phyloP scores from a whole-genome alignment of 306 rosid species.

The Trifolium pratense region DNA sequence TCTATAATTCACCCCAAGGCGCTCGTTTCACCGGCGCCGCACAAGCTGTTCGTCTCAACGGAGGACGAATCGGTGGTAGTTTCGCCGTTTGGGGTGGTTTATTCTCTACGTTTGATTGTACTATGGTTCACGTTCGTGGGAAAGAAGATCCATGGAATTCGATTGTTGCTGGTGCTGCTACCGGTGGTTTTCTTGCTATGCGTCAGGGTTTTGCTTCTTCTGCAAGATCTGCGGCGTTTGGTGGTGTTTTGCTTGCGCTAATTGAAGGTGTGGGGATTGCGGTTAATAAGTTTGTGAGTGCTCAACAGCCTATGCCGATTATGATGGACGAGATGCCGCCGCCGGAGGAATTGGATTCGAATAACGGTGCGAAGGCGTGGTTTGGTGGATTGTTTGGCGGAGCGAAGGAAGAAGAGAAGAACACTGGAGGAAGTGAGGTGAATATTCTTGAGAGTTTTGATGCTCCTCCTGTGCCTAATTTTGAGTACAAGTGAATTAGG shows the following conservation, averaged over 20 bases:
- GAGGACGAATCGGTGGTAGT: conserved; percentile 76
- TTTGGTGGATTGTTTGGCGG: conserved; percentile 50
- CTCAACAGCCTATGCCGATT: conserved; percentile 62
- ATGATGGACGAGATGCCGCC: conserved; percentile 55
- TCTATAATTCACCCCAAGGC: conserved; percentile 72
- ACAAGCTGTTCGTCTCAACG: conserved; percentile 73
- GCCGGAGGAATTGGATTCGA: neutral
- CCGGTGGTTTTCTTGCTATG: conserved; percentile 82
- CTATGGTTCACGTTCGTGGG: conserved; percentile 70
- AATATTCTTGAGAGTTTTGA: conserved; percentile 82
- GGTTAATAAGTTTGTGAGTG: conserved; percentile 58
- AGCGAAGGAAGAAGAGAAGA: conserved; percentile 50
- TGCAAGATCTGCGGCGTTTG: conserved; percentile 62
- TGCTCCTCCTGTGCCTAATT: conserved; percentile 78
- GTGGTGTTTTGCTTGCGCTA: conserved; percentile 68
- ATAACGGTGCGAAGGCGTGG: conserved; percentile 19
- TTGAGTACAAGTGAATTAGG: conserved; percentile 54
- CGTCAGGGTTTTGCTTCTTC: conserved; percentile 70
- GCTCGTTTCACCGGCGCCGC: conserved; percentile 66
- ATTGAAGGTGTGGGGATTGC: conserved; percentile 89
- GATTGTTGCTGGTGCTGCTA: conserved; percentile 79
- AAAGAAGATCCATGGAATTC: conserved; percentile 95
- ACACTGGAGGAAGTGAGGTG: conserved; percentile 59
- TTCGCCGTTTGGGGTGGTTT: conserved; percentile 88
- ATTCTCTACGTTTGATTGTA: conserved; percentile 76